Conservation (phyloP, 2,329 filamentous ascomycete genomes). For the Botrytis galanthina region DNA sequence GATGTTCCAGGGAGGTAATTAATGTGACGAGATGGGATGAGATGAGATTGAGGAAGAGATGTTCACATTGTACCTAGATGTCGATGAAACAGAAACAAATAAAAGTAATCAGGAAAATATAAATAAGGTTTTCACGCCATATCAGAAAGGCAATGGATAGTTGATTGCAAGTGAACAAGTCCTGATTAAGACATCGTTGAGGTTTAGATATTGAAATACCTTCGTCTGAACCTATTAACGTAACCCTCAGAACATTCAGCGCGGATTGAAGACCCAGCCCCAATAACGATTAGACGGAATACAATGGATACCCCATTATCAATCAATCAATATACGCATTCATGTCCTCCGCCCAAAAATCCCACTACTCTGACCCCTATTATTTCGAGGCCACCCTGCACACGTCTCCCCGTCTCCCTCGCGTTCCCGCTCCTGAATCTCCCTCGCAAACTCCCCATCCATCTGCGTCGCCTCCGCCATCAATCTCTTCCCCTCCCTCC, state of each 20-base stretch:
- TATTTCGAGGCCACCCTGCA: conserved; percentile 12
- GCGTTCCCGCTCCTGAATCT: conserved; percentile 29
- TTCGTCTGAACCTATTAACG: neutral
- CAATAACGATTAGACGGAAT: neutral
- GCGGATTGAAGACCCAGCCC: neutral
- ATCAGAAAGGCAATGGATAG: neutral
- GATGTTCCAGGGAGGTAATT: conserved; percentile 37
- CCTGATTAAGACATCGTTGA: neutral
- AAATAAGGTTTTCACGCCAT: neutral
- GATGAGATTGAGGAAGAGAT: neutral
- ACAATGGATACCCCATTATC: neutral
- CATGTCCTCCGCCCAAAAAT: neutral
- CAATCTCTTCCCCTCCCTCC: conserved; percentile 31
- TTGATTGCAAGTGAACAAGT: neutral
- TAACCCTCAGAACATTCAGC: neutral
- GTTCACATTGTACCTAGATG: neutral
- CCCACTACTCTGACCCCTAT: neutral
- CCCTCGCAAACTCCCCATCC: conserved; percentile 33
- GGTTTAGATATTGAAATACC: neutral
- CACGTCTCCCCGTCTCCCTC: conserved; percentile 22
- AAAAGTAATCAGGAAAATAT: neutral
- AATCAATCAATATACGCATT: neutral
- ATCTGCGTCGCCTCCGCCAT: conserved; percentile 31
- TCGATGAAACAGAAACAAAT: neutral
- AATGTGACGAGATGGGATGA: neutral